Conservation (phyloP, 352 stramenopile genomes). For the Aphanomyces cochlioides region DNA sequence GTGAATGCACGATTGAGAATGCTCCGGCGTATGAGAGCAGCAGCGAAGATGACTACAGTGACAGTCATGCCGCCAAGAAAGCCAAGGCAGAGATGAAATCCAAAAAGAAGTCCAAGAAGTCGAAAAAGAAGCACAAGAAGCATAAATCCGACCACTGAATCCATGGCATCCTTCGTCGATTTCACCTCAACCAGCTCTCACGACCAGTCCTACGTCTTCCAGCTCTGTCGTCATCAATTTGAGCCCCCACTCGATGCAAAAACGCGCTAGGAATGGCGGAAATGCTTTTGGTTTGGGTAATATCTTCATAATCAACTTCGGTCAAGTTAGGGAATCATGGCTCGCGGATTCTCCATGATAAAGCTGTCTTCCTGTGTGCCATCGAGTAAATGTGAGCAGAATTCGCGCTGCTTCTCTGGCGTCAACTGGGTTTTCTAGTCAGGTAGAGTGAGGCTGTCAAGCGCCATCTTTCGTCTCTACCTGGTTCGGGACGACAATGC, state of each 20-base stretch:
- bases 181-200: too few species aligned
- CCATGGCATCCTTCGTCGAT: background rate
- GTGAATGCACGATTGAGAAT: conserved; percentile 17
- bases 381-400: conserved; percentile 16
- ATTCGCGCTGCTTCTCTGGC: conserved; percentile 22
- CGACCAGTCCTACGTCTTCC: too few species aligned
- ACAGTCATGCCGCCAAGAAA: background rate
- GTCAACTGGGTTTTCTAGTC: conserved; percentile 9
- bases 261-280: too few species aligned
- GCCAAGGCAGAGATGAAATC: background rate
- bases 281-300: too few species aligned
- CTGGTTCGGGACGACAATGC: conserved; percentile 16
- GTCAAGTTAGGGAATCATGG: background rate
- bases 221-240: too few species aligned
- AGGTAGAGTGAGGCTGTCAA: background rate
- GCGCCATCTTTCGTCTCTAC: background rate
- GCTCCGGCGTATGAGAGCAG: conserved; percentile 12
- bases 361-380: conserved; percentile 22
- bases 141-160: background rate
- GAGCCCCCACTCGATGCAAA: too few species aligned
- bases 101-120: conserved; percentile 19
- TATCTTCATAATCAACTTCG: too few species aligned
- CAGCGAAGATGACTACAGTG: background rate
- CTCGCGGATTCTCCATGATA: background rate
- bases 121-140: conserved; percentile 4